Percentiles rank a stretch among this genome's conserved stretches.
phyloP scores from a whole-genome alignment of 75 land plant species.

The Sequoiadendron giganteum region DNA sequence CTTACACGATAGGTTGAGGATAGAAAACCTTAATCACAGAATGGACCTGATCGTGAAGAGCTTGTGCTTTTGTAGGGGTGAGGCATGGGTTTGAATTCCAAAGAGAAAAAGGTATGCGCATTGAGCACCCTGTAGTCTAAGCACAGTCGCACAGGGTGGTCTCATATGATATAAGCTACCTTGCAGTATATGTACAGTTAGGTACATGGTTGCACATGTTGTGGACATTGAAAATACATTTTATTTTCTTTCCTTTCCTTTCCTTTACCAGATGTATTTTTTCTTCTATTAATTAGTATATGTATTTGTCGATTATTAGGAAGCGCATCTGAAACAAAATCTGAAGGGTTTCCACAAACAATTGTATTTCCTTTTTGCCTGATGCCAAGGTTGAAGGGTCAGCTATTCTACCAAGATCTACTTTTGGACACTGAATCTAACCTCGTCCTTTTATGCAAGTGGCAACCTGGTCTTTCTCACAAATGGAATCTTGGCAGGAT shows the following conservation, averaged over 20 bases:
- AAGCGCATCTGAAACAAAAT: background rate
- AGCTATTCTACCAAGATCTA: background rate
- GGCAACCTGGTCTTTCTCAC: background rate
- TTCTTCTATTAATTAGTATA: no score
- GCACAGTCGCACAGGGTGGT: background rate
- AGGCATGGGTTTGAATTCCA: background rate
- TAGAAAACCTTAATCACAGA: background rate
- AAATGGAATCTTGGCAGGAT: background rate
- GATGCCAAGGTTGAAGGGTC: background rate
- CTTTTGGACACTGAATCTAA: background rate
- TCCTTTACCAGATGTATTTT: background rate
- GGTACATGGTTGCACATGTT: background rate
- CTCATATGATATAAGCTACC: background rate
- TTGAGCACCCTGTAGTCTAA: background rate
- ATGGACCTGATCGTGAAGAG: background rate
- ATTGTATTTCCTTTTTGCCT: background rate
- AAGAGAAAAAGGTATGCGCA: background rate
- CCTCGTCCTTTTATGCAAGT: background rate
- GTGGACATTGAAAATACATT: background rate
- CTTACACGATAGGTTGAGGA: slow-evolving; percentile 22
- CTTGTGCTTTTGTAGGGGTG: background rate
- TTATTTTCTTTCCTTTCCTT: background rate
- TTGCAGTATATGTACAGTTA: background rate
- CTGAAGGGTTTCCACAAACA: no score
- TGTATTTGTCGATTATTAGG: no score